Percentiles rank a stretch among this genome's conserved stretches.
Evolutionary conservation across 2,329 filamentous ascomycete genomes (phyloP).

Genomic region (Trichoderma atroviride): DNA sequence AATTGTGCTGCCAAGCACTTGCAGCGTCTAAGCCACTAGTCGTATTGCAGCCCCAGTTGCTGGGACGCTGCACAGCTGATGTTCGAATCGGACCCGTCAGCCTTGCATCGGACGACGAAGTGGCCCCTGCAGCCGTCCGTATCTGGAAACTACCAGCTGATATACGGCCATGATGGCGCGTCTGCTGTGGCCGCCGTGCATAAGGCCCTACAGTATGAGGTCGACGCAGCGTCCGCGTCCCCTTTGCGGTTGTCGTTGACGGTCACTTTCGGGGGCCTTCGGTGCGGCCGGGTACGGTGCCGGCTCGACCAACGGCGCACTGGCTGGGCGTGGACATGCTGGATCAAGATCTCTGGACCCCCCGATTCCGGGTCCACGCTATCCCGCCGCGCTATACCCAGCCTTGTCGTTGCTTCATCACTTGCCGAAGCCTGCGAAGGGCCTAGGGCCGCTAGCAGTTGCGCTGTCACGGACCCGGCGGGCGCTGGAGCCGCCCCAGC

Average conservation of each 20-base stretch:
- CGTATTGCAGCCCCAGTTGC: neutral
- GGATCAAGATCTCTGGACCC: constrained; percentile 4
- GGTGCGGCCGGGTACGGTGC: neutral
- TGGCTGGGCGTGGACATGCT: neutral
- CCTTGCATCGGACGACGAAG: constrained; percentile 1
- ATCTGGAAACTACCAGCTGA: neutral
- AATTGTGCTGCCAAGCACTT: neutral
- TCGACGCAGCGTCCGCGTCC: no score
- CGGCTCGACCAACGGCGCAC: neutral
- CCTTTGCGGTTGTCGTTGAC: no score
- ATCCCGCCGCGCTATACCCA: neutral
- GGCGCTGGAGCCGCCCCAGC: neutral
- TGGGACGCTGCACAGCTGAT: no score
- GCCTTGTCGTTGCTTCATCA: neutral
- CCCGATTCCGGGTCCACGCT: neutral
- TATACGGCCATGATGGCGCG: neutral
- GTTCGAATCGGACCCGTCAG: neutral
- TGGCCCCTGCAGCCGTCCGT: neutral
- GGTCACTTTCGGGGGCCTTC: neutral
- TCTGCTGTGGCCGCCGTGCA: no score
- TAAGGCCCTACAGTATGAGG: no score
- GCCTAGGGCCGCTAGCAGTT: neutral
- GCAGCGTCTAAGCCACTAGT: constrained; percentile 14
- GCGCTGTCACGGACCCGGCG: neutral
- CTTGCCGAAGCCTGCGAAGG: neutral